Evolutionary conservation across 345 rosid species (phyloP), one percentile per base, ranked within the genome.

Genomic region (Gossypium ekmanianum): DNA sequence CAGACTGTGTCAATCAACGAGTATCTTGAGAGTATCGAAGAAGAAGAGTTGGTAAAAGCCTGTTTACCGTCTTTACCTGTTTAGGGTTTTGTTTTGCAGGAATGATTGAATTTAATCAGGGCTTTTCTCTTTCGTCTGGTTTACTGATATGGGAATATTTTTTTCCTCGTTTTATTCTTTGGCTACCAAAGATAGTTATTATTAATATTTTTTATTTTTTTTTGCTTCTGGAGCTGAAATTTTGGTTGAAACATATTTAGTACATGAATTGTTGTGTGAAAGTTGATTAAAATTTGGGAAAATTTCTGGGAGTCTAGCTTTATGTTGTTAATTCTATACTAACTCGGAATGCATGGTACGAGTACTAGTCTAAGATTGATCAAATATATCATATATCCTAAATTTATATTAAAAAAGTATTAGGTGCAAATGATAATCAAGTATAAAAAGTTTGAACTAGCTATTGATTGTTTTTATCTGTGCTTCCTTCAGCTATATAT

Each of bases 11-110:
- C 98, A 48, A 91, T 95, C 71, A 59, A 87, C 29, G 99, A 95
- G 83, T 95, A 93, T 75, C 92, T 95, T 71, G 76, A 93, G 71
- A 80, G 86, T 34, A 87, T 93, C 59, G 97, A 95, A 77, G 97
- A 88, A 0, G 90, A 93, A 81, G 98, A 93, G 80, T 83, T 95
- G 89, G 99, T 95, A 86, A 75, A 3, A 67, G 24, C 74, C 51
- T 29, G 41, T 13, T 48, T 44, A 20, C 69, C 51, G 0, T 26
- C 27, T 10, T 12, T 72, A 63, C 44, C 50, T 9, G 50, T 77
- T 48, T 51, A 34, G 41, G 67, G 58, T 69, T 66, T 71, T 41
- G 62, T 64, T 70, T 52, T 57, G 59, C 11, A 9, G 18, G 50
- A 26, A 20, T 55, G 45, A 18, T 29, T 29, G 67, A 45, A 50